Base-by-base conservation (phyloP, 805 yeast species). In the Wickerhamomyces mucosus region DNA sequence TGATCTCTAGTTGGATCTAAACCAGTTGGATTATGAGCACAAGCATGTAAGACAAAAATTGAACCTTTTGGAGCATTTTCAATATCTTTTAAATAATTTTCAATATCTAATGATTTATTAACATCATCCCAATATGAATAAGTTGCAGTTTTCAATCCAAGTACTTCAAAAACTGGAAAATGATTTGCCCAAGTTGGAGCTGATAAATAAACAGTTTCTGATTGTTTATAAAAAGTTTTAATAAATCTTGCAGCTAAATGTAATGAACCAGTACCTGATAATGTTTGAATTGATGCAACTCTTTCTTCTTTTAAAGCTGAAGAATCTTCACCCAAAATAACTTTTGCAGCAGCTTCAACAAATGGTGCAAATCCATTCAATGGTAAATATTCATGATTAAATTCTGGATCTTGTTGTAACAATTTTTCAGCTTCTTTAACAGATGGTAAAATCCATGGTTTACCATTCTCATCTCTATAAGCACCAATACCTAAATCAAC, bases 101-200 rank as follows among this genome's bases (percentile, higher is more conserved):
- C 63, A 37, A 88, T 56, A 53, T 83, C 80, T 45, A 89, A 67
- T 4, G 77, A 61, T 58, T 83, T 83, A 35, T 78, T 71, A 15
- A 62, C 65, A 34, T 67, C 63, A 51, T 89, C 71, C 88, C 95
- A 92, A 67, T 92, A 89, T 16, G 95, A 86, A 54, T 92, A 89
- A 13, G 64, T 57, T 22, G 65, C 74, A 24, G 79, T 77, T 42
- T 67, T 61, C 33, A 83, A 65, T 5, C 94, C 95, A 38, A 73
- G 65, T 33, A 70, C 61, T 43, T 70, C 65, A 55, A 88, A 92
- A 43, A 89, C 82, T 54, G 78, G 86, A 54, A 69, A 67, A 62
- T 89, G 98, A 65, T 92, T 92, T 32, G 92, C 95, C 98, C 98
- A 89, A n/a, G 97, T 86, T 43, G 98, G 98, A 37, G 69, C 62